phyloP scores from a whole-genome alignment of 331 rosid species.

The Pyrus hybrid region DNA sequence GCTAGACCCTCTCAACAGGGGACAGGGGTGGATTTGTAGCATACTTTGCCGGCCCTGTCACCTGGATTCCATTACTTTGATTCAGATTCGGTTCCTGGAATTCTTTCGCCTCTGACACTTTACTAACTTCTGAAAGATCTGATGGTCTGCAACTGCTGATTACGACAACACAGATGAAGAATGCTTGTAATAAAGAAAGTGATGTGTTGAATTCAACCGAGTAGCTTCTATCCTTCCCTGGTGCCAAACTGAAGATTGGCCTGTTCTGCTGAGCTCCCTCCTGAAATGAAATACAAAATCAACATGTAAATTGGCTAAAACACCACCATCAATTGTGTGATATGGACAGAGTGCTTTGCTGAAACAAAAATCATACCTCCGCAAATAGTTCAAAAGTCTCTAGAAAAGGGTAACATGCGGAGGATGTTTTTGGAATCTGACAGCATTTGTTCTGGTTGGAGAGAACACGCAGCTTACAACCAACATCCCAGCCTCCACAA shows the following conservation, averaged over 20 bases:
- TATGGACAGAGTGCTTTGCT: neutral
- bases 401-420: constrained; percentile 16
- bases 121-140: constrained; percentile 7
- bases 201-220: constrained; percentile 60
- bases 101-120: constrained; percentile 11
- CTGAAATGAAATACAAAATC: constrained; percentile 33
- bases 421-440: constrained; percentile 17
- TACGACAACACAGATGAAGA: constrained; percentile 57
- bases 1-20: constrained; percentile 79
- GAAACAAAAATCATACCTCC: constrained; percentile 41
- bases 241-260: constrained; percentile 53
- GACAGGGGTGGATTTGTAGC: constrained; percentile 78
- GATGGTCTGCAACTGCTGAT: constrained; percentile 44
- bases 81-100: constrained; percentile 18
- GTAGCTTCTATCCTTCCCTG: constrained; percentile 62
- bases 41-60: constrained; percentile 36
- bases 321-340: neutral
- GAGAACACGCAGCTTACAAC: constrained; percentile 75
- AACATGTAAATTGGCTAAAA: constrained; percentile 4
- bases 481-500: constrained; percentile 98
- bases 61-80: constrained; percentile 16
- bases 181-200: constrained; percentile 69
- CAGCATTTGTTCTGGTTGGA: constrained; percentile 35
- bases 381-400: constrained; percentile 50
- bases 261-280: constrained; percentile 38